Base-by-base conservation (phyloP, 345 rosid species). In the Reutealis trisperma region DNA sequence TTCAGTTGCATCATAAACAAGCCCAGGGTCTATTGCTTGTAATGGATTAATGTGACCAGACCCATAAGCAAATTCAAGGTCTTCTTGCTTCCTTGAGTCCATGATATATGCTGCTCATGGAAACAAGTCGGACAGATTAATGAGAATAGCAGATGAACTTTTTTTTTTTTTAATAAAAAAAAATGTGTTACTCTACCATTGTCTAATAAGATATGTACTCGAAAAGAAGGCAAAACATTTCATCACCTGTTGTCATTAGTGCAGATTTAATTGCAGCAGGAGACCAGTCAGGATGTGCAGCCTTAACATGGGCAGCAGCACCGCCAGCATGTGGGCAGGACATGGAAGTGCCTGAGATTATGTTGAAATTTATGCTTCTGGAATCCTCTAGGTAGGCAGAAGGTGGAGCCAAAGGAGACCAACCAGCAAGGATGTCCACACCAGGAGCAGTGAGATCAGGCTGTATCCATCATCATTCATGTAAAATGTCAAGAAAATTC, bases 31-130 rank as follows among this genome's bases (percentile, higher is more conserved):
- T 10, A 78, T 21, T n/a, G 88, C 88, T 6, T 55, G 25, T 13
- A 44, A 8, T 19, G 88, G 90, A 76, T 85, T 80, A 70, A 85
- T 69, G 32, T 81, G 86, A 6, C 90, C 90, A 2, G 88, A 73
- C 0, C 90, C 88, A 2, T 77, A 77, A 34, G 81, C 90, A 6
- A 85, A 85, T 52, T 85, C 85, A 1, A 67, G 80, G n/a, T 75
- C 87, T 7, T n/a, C 58, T 11, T 79, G 77, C 71, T 83, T 83
- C 76, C 67, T 87, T 15, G 84, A 16, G 58, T 84, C 89, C 63
- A 78, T 27, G 13, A 76, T 24, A 16, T 54, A 54, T 15, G 22
- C 59, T 54, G 59, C 21, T 54, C 6, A 59, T 57, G 24, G 84
- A 75, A 57, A 22, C 42, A 51, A 59, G 44, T 34, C 41, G 16